Evolutionary conservation across 495 filamentous ascomycete genomes (phyloP), one percentile per base, ranked within the genome.

Genomic region (Hyphodiscus hymeniophilus): DNA sequence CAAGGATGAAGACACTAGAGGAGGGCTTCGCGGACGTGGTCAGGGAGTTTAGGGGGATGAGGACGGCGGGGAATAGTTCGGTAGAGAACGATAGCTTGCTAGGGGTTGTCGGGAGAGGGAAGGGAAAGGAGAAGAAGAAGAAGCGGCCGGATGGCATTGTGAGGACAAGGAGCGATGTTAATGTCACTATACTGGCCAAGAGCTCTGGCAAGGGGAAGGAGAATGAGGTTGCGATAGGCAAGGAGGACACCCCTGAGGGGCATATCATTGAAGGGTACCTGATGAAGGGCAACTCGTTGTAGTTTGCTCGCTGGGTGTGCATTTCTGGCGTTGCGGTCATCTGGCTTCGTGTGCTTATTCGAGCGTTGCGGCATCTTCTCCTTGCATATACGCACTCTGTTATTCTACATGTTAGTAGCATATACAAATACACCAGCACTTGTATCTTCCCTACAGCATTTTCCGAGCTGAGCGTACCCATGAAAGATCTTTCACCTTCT

Each of bases 1-100:
- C 87, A 5, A 73, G 87, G 43, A 95, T 97, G 84, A 89, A 89
- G 53, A 84, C 83, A 24, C 76, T 97, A 7, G 89, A 97, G 62
- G 87, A 90, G 61, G 74, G 81, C 24, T 85, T 97, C 59, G 76
- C 81, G 1, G 87, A 94, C 47, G 79, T 95, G 20, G 74, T 92
- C 45, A 85, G 80, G 46, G 90, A 95, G 66, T 82, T 94, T 52
- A 84, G 85, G 56, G 82, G 81, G 15, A 61, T 81, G 63, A 61
- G 74, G n/a, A 60, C 58, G 6, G 50, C 55, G 4, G 52, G 53
- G 33, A 50, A 54, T 44, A 47, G 49, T 35, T 32, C 52, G 16
- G 38, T 51, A 39, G 52, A 58, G 48, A 56, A 55, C 32, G 53
- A 54, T 38, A 35, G 59, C 55, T 50, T 38, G 49, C 23, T 34